Percentiles rank a stretch among this genome's conserved stretches.
These are phyloP conservation scores for Dictyophora rubrovolvata DNA, from an alignment of 768 basidiomycete genomes.

Conservation along the genomic window DNA sequence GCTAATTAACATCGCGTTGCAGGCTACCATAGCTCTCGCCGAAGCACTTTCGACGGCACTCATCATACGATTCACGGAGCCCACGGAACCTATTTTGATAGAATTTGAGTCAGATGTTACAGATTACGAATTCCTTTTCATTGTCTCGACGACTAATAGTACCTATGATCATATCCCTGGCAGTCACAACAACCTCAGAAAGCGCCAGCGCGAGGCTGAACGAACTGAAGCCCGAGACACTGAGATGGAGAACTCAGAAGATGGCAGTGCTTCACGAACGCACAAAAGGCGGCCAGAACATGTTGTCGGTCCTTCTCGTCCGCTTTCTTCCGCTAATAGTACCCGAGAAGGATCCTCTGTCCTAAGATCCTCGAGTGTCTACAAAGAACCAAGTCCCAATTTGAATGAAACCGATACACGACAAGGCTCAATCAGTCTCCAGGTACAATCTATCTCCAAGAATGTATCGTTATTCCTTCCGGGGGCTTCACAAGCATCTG, in stretches of 20 bases:
- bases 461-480: not conserved
- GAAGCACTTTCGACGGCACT: slow-evolving; percentile 58
- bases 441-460: not conserved
- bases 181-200: slow-evolving; percentile 3
- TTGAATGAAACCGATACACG: not conserved
- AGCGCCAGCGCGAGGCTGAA: slow-evolving; percentile 14
- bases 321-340: not conserved
- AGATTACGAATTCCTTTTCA: slow-evolving; percentile 53
- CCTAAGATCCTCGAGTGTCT: not conserved
- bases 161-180: not conserved
- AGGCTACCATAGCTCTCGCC: slow-evolving; percentile 77
- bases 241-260: not conserved
- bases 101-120: slow-evolving; percentile 53
- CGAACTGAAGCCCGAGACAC: slow-evolving; percentile 19
- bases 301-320: not conserved
- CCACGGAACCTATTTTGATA: slow-evolving; percentile 65
- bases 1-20: not conserved
- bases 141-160: slow-evolving; percentile 62
- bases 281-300: not conserved
- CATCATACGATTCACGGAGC: slow-evolving; percentile 67
- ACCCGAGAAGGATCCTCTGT: slow-evolving; percentile 12
- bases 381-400: not conserved
- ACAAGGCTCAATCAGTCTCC: not conserved
- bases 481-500: slow-evolving; percentile 49
- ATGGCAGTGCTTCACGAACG: slow-evolving; percentile 16